phyloP scores from a whole-genome alignment of 2,329 filamentous ascomycete genomes.

The Lasiodiplodia sp. region DNA sequence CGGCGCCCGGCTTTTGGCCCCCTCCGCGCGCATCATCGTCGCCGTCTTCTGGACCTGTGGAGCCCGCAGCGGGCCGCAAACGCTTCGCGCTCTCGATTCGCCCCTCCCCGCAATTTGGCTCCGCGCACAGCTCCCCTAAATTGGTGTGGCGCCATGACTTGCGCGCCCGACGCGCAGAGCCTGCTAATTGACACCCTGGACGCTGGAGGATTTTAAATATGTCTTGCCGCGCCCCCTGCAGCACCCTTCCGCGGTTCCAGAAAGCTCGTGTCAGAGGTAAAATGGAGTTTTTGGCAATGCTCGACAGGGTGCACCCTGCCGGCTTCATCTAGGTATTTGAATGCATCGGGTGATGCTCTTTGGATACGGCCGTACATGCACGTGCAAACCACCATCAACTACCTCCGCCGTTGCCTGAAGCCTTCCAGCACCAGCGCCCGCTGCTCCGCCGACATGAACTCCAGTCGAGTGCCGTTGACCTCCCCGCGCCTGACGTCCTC shows the following conservation, averaged over 20 bases:
- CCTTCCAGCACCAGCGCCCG: slow-evolving; percentile 45
- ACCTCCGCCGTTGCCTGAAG: slow-evolving; percentile 35
- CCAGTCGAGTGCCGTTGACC: slow-evolving; percentile 39
- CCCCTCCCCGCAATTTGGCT: slow-evolving; percentile 18
- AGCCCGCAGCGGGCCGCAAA: slow-evolving; percentile 29
- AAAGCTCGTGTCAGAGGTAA: slow-evolving; percentile 17
- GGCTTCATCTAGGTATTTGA: slow-evolving; percentile 13
- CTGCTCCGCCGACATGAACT: slow-evolving; percentile 39
- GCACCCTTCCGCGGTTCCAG: slow-evolving; percentile 13
- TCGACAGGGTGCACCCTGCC: background rate
- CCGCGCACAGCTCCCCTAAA: slow-evolving; percentile 23
- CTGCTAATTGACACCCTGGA: slow-evolving; percentile 19
- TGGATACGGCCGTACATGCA: slow-evolving; percentile 24
- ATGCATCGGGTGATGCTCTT: slow-evolving; percentile 18
- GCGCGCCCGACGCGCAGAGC: background rate
- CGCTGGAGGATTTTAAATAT: slow-evolving; percentile 27
- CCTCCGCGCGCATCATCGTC: slow-evolving; percentile 1
- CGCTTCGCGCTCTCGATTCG: slow-evolving; percentile 17
- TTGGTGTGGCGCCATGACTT: slow-evolving; percentile 18
- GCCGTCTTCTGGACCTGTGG: background rate
- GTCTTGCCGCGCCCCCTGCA: slow-evolving; percentile 22
- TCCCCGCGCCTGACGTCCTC: slow-evolving; percentile 46
- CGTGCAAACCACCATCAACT: slow-evolving; percentile 15
- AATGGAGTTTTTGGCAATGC: slow-evolving; percentile 1
- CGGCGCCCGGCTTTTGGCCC: background rate